phyloP scores from a whole-genome alignment of 2,329 filamentous ascomycete species.

The Monosporascus sp. region DNA sequence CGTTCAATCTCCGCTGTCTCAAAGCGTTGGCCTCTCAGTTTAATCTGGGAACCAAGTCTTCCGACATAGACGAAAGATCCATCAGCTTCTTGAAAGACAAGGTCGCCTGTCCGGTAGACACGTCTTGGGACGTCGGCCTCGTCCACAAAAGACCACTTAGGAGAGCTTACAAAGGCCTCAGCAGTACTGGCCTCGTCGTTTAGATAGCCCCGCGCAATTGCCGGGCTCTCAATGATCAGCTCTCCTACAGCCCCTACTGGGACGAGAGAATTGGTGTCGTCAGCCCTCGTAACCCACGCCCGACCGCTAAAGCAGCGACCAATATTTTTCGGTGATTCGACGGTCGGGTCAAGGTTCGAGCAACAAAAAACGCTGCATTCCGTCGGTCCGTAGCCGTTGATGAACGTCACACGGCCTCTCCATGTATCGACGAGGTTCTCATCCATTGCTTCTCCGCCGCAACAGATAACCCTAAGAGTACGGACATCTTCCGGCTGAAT shows the following conservation, averaged over 20 bases:
- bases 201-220: background rate
- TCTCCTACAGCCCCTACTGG: background rate
- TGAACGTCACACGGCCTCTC: background rate
- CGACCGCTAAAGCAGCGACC: background rate
- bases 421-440: background rate
- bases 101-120: slow-evolving; percentile 35
- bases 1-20: slow-evolving; percentile 27
- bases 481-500: background rate
- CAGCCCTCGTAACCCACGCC: background rate
- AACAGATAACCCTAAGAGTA: background rate
- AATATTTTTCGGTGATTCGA: background rate
- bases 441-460: background rate
- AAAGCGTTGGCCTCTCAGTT: slow-evolving; percentile 45
- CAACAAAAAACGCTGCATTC: background rate
- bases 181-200: background rate
- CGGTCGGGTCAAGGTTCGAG: background rate
- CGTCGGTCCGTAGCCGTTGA: background rate
- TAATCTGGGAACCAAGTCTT: slow-evolving; percentile 47
- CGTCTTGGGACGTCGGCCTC: slow-evolving; percentile 9
- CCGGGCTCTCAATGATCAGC: background rate
- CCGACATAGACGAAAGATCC: slow-evolving; percentile 33
- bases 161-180: background rate
- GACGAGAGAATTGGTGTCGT: background rate
- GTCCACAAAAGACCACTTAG: background rate
- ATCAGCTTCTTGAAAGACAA: slow-evolving; percentile 28